Evolutionary conservation across 225 moss, liverwort and hornwort species (phyloP), one percentile per base, ranked within the genome.

Genomic region (Takakia lepidozioides): DNA sequence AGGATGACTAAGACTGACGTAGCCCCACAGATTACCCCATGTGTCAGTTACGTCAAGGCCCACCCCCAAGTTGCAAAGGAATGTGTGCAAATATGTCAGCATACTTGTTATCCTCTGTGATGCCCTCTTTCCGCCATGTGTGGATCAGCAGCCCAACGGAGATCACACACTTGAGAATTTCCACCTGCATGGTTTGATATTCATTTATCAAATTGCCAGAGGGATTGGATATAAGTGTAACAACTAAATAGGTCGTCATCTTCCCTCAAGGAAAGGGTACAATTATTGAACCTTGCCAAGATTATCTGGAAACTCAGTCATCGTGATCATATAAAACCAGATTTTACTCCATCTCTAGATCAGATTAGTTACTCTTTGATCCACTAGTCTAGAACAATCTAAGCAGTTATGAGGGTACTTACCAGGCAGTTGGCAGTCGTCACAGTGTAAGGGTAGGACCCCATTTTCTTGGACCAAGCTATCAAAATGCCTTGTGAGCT

Each of bases 71-170:
- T 19, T 27, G 27, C 26, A 4, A 36, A 36, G 24, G 18, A 29
- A 10, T 53, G 24, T 16, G 19, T 35, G 20, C 23, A 35, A 14
- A 21, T 24, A 8, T 16, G n/a, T 20, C 3, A 10, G 20, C 37
- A 46, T 58, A 58, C 58, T 58, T 58, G 47, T 58, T 58, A 34
- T 49, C 46, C 32, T 58, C 58, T 10, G 58, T 47, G 58, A 58
- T 19, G 46, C 58, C 58, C 21, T 48, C 47, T 58, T 21, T 48
- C 47, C 6, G 8, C 58, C 58, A 58, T 2, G 25, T 35, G 19
- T 36, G 46, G 47, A 46, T 19, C 46, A 58, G 47, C n/a, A 32
- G 29, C 19, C 25, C 29, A 21, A 58, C 17, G 35, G 58, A 48
- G 15, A 58, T 58, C 5, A 47, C 10, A 25, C 47, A 58, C 32